Evolutionary conservation across 495 filamentous ascomycete genomes (phyloP), one percentile per base, ranked within the genome.

Genomic region (Tuber calosporum): DNA sequence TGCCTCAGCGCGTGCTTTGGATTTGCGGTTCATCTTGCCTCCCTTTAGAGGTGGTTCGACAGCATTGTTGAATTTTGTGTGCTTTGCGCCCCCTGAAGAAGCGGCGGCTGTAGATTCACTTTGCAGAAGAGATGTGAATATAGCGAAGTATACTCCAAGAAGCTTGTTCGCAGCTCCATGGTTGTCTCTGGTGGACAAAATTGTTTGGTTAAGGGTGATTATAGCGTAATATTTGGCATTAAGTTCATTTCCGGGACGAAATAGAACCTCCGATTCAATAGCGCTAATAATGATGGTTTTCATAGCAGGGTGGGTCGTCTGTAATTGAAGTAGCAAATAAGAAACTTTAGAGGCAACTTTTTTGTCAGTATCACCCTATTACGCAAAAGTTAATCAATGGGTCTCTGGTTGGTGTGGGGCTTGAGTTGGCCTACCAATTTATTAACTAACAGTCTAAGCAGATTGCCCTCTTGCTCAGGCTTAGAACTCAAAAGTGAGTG

Each of bases 141-240:
- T 80, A 38, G 88, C 87, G 78, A 99, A 98, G 82, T 99, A 99
- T 62, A 98, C 91, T 43, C 92, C 88, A 8, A 98, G 83, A 45
- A 99, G 84, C 69, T 90, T 90, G 78, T 90, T 87, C 1, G 93
- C 94, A n/a, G 96, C 87, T 41, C 88, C 85, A 39, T 73, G 30
- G 40, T 93, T 89, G 77, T 98, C 94, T 79, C 89, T 94, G 53
- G 84, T 85, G 79, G 91, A 94, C 69, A 98, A 81, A 45, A 97
- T 91, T 6, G 95, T 99, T 83, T 99, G 95, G 83, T 99, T 99
- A 53, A 99, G 83, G 3, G 95, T 97, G 79, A 97, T 98, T 81
- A 94, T 89, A 38, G 94, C 94, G 79, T 97, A 97, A 83, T 99
- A 99, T 80, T 91, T 94, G 37, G 96, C 92, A 73, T 96, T 92